Evolutionary conservation across 1,284 basidiomycete genomes (phyloP).

Genomic region (Fistulinella staudtii): DNA sequence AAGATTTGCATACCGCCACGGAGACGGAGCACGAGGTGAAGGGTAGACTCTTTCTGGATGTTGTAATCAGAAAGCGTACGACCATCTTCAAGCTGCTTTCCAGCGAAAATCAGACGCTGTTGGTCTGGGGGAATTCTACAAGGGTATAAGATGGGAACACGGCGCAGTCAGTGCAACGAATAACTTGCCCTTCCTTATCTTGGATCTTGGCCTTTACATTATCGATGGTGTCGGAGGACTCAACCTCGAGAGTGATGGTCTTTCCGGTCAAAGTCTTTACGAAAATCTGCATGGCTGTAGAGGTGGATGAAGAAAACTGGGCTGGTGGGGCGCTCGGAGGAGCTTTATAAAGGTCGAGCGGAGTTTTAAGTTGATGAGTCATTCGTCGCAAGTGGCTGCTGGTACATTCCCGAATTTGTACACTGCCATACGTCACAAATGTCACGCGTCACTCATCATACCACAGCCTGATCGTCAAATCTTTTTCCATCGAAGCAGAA

Average conservation of each 20-base stretch:
- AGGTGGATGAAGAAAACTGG: not conserved
- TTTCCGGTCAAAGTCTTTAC: constrained; percentile 87
- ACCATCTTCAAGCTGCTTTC: constrained; percentile 83
- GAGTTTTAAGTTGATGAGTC: constrained; percentile 25
- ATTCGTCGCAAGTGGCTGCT: constrained; percentile 10
- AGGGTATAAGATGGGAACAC: not conserved
- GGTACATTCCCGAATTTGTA: constrained; percentile 2
- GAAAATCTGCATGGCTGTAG: constrained; percentile 69
- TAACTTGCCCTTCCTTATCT: constrained; percentile 81
- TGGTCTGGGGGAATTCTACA: constrained; percentile 74
- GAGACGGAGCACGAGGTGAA: constrained; percentile 82
- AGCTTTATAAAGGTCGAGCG: constrained; percentile 17
- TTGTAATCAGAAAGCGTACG: constrained; percentile 83
- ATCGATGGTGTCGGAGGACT: constrained; percentile 88
- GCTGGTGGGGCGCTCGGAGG: not conserved
- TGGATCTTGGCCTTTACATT: constrained; percentile 85
- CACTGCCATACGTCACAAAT: not conserved
- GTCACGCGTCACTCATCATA: constrained; percentile 41
- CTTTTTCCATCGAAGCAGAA: constrained; percentile 81
- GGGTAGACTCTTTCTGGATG: constrained; percentile 75
- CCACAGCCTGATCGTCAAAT: constrained; percentile 79
- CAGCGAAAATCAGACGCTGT: constrained; percentile 84
- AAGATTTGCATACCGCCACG: constrained; percentile 91
- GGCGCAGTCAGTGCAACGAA: accelerated
- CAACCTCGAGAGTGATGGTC: constrained; percentile 91